A percentile compares a stretch with the other conserved stretches of the same genome.
Conservation (phyloP, 768 basidiomycete genomes). For the Termitomyces sp. region DNA sequence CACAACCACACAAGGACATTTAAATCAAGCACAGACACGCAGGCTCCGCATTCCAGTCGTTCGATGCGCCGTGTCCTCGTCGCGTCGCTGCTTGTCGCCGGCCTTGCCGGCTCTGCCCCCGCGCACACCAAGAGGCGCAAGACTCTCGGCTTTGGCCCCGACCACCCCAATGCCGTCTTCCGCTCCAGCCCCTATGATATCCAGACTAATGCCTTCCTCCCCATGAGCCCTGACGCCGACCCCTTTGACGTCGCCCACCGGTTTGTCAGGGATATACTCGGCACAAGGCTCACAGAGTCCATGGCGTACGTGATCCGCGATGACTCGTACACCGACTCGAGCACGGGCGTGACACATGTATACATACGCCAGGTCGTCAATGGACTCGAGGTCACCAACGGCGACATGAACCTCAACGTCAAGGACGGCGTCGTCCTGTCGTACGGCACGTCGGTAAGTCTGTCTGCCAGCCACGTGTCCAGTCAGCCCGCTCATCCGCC, state of each 20-base stretch:
- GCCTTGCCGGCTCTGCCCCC: conserved; percentile 50
- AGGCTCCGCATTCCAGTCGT: too few relatives aligned
- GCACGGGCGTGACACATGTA: conserved; percentile 84
- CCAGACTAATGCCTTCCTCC: conserved; percentile 34
- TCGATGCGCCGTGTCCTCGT: conserved; percentile 44
- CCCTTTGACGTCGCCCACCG: conserved; percentile 56
- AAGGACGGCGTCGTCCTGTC: conserved; percentile 79
- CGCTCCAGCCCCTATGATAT: conserved; percentile 43
- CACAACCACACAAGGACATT: conserved; percentile 8
- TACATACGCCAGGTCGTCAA: conserved; percentile 83
- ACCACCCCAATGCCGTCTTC: conserved; percentile 68
- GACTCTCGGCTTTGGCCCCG: conserved; percentile 86
- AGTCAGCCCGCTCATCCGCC: neutral
- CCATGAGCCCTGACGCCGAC: conserved; percentile 33
- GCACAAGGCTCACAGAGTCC: conserved; percentile 27
- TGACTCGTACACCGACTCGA: conserved; percentile 83
- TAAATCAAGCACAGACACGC: too few relatives aligned
- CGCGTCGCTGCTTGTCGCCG: conserved; percentile 54
- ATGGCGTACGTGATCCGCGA: conserved; percentile 57
- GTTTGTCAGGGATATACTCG: conserved; percentile 51
- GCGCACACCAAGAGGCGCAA: conserved; percentile 49
- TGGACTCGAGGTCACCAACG: conserved; percentile 84
- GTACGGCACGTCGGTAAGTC: conserved; percentile 77
- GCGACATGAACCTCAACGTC: conserved; percentile 91
- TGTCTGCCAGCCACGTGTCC: neutral